Evolutionary conservation across 345 rosid species (phyloP), one percentile per base, ranked within the genome.

Genomic region (Odontarrhena argentea): DNA sequence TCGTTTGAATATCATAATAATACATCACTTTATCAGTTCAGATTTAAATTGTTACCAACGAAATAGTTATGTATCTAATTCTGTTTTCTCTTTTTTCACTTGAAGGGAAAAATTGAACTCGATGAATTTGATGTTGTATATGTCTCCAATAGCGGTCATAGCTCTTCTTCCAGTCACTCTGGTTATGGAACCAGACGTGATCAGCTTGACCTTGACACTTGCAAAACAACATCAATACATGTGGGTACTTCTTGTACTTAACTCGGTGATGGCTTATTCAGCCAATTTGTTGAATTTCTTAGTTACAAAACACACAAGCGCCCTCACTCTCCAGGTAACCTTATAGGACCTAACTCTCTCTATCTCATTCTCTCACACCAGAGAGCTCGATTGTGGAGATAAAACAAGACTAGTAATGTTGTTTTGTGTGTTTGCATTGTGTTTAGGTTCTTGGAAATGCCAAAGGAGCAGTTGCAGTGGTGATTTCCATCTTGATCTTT

Each of bases 391-490:
- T 30, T 15, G 30, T 58, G 36, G 37, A 48, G 50, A 41, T 51
- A 9, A 28, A 32, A 60, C 41, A 8, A n/a, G 12, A 40, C 40
- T 30, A 43, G 11, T n/a, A 34, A 58, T 70, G 46, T 54, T 55
- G 43, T 7, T 55, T 34, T 36, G 25, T 47, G 28, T 47, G 32
- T 40, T 7, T 6, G 45, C 13, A 28, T 44, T 30, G 24, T 54
- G 37, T 82, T 18, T 18, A 93, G 98, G 97, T 93, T 32, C 74
- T 93, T 60, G 98, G 98, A 61, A 90, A 90, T 66, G 97, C 98
- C 8, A 93, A 93, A 78, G 99, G 97, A 34, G 99, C 97, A 14
- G 95, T 90, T 41, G 97, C 98, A 7, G 96, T 88, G 41, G 97
- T 88, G 38, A 86, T 93, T 53, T 93, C 97, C 2, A 85, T 90